phyloP scores from a whole-genome alignment of 192 early-diverging fungal genomes.

The Umbelopsis ramanniana region DNA sequence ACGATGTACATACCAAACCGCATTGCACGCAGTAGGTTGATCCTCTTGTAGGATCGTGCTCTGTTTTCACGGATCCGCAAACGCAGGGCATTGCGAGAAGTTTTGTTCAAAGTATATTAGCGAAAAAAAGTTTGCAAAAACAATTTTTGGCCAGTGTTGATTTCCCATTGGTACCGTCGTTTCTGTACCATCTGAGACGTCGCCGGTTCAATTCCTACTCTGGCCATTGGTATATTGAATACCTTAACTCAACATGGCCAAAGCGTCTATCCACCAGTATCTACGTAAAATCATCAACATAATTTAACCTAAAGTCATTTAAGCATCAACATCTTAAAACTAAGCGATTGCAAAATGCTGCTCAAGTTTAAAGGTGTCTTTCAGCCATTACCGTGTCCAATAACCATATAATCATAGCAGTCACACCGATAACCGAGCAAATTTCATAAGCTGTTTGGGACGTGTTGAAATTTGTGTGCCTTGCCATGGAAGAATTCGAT shows the following conservation, averaged over 20 bases:
- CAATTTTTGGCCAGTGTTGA: neutral
- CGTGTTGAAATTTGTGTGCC: neutral
- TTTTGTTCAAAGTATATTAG: neutral
- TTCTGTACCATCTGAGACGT: neutral
- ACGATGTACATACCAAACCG: slow-evolving; percentile 20
- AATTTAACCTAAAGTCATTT: too few species aligned
- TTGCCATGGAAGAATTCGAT: slow-evolving; percentile 45
- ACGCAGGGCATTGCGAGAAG: neutral
- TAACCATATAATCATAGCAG: too few species aligned
- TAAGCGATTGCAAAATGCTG: too few species aligned
- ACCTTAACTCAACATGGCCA: too few species aligned
- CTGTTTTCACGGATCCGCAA: slow-evolving; percentile 34
- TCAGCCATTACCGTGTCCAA: too few species aligned
- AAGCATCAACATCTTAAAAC: too few species aligned
- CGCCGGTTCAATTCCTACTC: slow-evolving; percentile 4
- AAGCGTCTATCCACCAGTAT: too few species aligned
- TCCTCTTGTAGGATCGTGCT: slow-evolving; percentile 28
- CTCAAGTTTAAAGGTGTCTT: too few species aligned
- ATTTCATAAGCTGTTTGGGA: too few species aligned
- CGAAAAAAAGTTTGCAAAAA: neutral
- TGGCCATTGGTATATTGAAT: neutral
- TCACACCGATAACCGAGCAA: too few species aligned
- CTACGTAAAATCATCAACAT: too few species aligned
- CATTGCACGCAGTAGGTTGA: slow-evolving; percentile 32
- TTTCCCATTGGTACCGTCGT: slow-evolving; percentile 1